Evolutionary conservation across 116 monocot species (phyloP).

Genomic region (Iris pallida): DNA sequence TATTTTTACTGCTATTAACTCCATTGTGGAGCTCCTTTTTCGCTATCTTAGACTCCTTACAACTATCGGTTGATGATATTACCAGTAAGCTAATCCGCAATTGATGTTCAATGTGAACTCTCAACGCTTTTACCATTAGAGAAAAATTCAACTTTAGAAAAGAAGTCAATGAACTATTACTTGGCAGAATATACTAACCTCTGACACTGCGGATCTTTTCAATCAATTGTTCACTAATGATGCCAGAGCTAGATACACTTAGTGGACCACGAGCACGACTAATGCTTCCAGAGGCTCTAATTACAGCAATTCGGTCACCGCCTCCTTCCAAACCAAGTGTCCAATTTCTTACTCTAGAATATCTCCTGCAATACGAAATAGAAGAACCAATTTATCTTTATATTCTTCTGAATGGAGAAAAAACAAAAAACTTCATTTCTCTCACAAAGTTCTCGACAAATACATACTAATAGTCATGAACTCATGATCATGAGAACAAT

Average conservation of each 20-base stretch:
- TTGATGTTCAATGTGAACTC: too few species aligned
- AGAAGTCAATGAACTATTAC: background rate
- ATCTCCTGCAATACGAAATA: slow-evolving; percentile 39
- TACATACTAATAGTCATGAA: background rate
- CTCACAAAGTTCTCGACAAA: background rate
- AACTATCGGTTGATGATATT: too few species aligned
- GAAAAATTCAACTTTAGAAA: too few species aligned
- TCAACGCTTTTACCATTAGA: too few species aligned
- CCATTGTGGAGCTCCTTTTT: too few species aligned
- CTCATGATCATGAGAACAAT: background rate
- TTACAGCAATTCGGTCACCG: slow-evolving; percentile 69
- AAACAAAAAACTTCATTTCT: slow-evolving; percentile 2
- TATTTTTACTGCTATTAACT: too few species aligned
- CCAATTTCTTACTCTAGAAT: slow-evolving; percentile 81
- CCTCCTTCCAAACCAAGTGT: slow-evolving; percentile 79
- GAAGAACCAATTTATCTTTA: background rate
- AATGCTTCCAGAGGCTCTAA: slow-evolving; percentile 87
- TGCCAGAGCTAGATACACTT: slow-evolving; percentile 57
- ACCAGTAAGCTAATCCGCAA: too few species aligned
- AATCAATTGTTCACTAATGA: slow-evolving; percentile 71
- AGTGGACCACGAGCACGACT: slow-evolving; percentile 57
- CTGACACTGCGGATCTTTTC: slow-evolving; percentile 75
- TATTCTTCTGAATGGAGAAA: background rate
- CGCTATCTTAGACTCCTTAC: too few species aligned
- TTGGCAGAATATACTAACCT: slow-evolving; percentile 29